phyloP scores from a whole-genome alignment of 257 asterid genomes.

The Solanum raphanifolium region DNA sequence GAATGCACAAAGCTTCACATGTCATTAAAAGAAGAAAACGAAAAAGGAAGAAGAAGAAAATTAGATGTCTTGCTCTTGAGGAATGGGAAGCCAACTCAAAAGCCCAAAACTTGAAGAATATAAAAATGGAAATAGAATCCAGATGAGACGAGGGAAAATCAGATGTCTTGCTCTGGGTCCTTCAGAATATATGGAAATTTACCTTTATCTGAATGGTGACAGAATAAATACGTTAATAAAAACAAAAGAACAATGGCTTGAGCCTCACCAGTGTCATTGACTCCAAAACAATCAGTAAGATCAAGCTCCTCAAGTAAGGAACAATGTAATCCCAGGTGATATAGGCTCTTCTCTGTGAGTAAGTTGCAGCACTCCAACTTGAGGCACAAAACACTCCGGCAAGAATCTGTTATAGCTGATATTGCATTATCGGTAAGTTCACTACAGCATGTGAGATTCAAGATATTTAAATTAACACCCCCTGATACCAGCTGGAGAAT shows the following conservation, averaged over 20 bases:
- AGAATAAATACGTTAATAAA: background rate
- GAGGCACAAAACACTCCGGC: constrained; percentile 44
- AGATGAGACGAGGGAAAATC: background rate
- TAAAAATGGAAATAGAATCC: background rate
- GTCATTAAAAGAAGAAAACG: background rate
- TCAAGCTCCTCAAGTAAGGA: constrained; percentile 52
- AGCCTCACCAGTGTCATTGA: constrained; percentile 46
- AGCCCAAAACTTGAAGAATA: background rate
- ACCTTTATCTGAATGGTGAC: background rate
- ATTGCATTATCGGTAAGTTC: constrained; percentile 47
- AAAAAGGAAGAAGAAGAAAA: background rate
- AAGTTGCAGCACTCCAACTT: constrained; percentile 68
- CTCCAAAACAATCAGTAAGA: constrained; percentile 67
- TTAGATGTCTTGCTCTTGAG: background rate
- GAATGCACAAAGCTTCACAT: background rate
- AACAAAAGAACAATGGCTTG: background rate
- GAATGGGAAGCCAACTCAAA: background rate
- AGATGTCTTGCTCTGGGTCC: background rate
- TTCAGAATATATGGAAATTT: background rate
- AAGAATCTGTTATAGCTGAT: constrained; percentile 37
- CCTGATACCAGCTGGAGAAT: constrained; percentile 43
- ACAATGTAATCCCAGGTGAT: constrained; percentile 44
- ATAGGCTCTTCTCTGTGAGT: constrained; percentile 45
- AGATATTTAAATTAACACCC: constrained; percentile 26
- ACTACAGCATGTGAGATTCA: constrained; percentile 66